Conservation (phyloP, 805 yeast species). For the Kodamaea sagamina region DNA sequence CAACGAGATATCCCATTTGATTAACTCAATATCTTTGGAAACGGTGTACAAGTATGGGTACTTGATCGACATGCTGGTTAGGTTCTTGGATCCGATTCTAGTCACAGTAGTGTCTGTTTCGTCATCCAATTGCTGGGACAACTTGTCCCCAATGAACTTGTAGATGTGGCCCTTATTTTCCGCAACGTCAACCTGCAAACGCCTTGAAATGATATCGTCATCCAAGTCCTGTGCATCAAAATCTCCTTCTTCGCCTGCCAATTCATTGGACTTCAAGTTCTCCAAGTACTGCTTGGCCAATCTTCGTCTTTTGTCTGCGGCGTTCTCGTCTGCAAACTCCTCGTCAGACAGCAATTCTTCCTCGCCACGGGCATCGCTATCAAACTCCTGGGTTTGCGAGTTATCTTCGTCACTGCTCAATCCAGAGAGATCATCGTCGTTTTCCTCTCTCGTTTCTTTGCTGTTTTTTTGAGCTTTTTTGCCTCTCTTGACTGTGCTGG, state of each 20-base stretch:
- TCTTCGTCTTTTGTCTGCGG: constrained; percentile 92
- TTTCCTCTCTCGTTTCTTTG: constrained; percentile 22
- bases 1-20: constrained; percentile 71
- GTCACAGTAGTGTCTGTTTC: constrained; percentile 39
- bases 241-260: constrained; percentile 34
- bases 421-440: constrained; percentile 50
- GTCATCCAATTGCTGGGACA: constrained; percentile 44
- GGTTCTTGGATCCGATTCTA: constrained; percentile 60
- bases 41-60: constrained; percentile 73
- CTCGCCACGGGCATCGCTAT: constrained; percentile 37
- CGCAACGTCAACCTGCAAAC: constrained; percentile 86
- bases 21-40: constrained; percentile 76
- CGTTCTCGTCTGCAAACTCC: constrained; percentile 72
- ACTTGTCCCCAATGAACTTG: constrained; percentile 57
- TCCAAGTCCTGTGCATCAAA: constrained; percentile 93
- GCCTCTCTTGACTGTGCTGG: constrained; percentile 21
- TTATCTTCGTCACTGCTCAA: constrained; percentile 13
- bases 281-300: constrained; percentile 90
- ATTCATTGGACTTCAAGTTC: constrained; percentile 57
- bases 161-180: constrained; percentile 85
- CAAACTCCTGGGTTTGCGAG: constrained; percentile 24
- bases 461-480: constrained; percentile 15
- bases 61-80: constrained; percentile 56
- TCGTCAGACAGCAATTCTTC: constrained; percentile 60
- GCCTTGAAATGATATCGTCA: constrained; percentile 75